phyloP scores from a whole-genome alignment of 2,329 filamentous ascomycete species.

The Ophiostoma sp. region DNA sequence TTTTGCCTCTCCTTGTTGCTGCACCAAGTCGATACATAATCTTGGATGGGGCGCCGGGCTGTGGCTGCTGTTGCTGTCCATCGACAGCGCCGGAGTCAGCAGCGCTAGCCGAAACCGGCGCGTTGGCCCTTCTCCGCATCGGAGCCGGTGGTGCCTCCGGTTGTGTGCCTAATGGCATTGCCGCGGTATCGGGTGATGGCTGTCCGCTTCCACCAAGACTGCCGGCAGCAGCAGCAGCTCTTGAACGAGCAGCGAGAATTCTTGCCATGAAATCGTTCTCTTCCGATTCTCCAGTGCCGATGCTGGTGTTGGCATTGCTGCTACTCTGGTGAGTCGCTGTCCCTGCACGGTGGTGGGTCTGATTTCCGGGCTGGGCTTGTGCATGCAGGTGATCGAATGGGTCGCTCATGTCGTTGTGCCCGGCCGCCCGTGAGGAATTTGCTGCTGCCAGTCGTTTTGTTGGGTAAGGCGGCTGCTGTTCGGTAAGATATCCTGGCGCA shows the following conservation, averaged over 20 bases:
- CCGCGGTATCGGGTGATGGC: slow-evolving; percentile 47
- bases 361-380: slow-evolving; percentile 19
- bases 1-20: slow-evolving; percentile 38
- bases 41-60: slow-evolving; percentile 47
- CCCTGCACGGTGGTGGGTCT: background rate
- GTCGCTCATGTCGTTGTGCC: slow-evolving; percentile 40
- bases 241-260: slow-evolving; percentile 48
- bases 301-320: background rate
- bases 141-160: slow-evolving; percentile 50
- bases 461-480: slow-evolving; percentile 30
- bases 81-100: slow-evolving; percentile 39
- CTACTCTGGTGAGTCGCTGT: background rate
- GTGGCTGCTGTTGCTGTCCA: slow-evolving; percentile 28
- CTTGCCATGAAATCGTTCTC: slow-evolving; percentile 54
- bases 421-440: slow-evolving; percentile 33
- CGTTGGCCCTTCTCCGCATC: slow-evolving; percentile 49
- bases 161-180: slow-evolving; percentile 54
- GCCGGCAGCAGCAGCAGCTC: slow-evolving; percentile 37
- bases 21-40: slow-evolving; percentile 54
- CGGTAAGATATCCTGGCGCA: slow-evolving; percentile 34
- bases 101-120: slow-evolving; percentile 42
- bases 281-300: slow-evolving; percentile 34
- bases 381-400: slow-evolving; percentile 48
- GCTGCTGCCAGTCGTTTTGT: slow-evolving; percentile 32
- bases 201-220: slow-evolving; percentile 36